Conservation (phyloP, 2,329 filamentous ascomycete species). For the Xylariaceae sp. region DNA sequence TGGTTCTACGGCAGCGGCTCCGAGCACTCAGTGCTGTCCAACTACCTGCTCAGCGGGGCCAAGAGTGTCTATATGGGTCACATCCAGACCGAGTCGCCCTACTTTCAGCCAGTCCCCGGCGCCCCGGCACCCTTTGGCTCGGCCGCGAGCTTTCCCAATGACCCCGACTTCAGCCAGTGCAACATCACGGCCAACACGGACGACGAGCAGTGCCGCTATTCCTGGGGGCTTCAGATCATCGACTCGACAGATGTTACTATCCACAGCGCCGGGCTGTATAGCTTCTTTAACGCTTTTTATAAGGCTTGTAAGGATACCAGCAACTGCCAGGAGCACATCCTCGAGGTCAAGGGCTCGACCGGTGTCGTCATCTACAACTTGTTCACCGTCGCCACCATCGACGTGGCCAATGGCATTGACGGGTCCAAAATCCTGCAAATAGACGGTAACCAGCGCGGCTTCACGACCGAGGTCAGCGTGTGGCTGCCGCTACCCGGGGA, state of each 20-base stretch:
- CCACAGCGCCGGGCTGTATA: conserved; percentile 60
- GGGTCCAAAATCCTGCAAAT: too few relatives aligned
- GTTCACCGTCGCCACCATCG: too few relatives aligned
- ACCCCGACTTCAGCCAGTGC: too few relatives aligned
- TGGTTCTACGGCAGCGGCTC: conserved; percentile 50
- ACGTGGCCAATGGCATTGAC: too few relatives aligned
- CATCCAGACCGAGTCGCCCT: conserved; percentile 47
- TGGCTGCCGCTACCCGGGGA: too few relatives aligned
- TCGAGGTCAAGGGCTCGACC: too few relatives aligned
- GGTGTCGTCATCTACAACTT: too few relatives aligned
- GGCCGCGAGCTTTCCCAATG: too few relatives aligned
- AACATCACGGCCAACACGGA: conserved; percentile 52
- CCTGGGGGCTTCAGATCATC: conserved; percentile 60
- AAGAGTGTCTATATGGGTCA: conserved; percentile 51
- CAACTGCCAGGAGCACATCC: too few relatives aligned
- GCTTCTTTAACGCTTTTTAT: conserved; percentile 65
- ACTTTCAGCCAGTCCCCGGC: conserved; percentile 40
- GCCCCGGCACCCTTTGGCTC: conserved; percentile 50
- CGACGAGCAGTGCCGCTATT: conserved; percentile 49
- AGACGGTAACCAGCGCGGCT: too few relatives aligned
- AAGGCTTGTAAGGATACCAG: too few relatives aligned
- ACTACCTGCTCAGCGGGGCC: conserved; percentile 54
- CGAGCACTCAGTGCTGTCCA: conserved; percentile 54
- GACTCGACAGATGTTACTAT: conserved; percentile 54
- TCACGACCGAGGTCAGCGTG: too few relatives aligned